Base-by-base conservation (phyloP, 768 basidiomycete genomes). In the Saitozyma sp. region DNA sequence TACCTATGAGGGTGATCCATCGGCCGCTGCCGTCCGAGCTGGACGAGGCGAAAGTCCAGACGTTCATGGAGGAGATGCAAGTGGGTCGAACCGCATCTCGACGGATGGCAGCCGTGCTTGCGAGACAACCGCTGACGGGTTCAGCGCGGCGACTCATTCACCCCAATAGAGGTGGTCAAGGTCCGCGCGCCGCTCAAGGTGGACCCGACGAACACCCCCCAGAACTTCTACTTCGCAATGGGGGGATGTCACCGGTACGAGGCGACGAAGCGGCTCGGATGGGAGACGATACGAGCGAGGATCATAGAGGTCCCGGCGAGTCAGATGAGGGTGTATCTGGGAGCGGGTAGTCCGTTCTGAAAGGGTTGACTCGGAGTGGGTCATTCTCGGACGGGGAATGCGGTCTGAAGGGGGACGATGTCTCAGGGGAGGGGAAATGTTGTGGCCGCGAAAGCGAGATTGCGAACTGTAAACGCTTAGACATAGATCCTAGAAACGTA, bases 181-280 rank as follows among this genome's bases (percentile, higher is more conserved):
- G 74, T 76, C 3, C 64, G 59, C 29, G 58, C 68, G 1, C 64
- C 68, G 2, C 69, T 75, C 29, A 74, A 71, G 45, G 48, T 39
- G 19, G 64, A 74, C 43, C 70, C 72, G 11, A 63, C 59, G 3
- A 62, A 62, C 10, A 58, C 62, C 4, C 56, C 65, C 3, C 61
- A 74, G 52, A 60, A 55, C 13, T 79, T 77, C 62, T 81, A 79
- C 64, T 78, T 77, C 54, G 64, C 75, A 6, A 70, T 81, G 57
- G 80, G 80, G 3, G 80, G 80, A 0, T 81, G 80, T 63, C 80
- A 81, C 60, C 50, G 80, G 70, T 80, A 66, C 59, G 80, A 81
- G 62, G 80, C 80, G 6, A 75, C 76, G 49, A 80, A 78, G 59
- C 66, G 78, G 3, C 59, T 81, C 6, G 56, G 67, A 29, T 60